These are phyloP conservation scores for Knoxdaviesia proteae DNA, from an alignment of 2,329 filamentous ascomycete genomes.

Conservation along the genomic window DNA sequence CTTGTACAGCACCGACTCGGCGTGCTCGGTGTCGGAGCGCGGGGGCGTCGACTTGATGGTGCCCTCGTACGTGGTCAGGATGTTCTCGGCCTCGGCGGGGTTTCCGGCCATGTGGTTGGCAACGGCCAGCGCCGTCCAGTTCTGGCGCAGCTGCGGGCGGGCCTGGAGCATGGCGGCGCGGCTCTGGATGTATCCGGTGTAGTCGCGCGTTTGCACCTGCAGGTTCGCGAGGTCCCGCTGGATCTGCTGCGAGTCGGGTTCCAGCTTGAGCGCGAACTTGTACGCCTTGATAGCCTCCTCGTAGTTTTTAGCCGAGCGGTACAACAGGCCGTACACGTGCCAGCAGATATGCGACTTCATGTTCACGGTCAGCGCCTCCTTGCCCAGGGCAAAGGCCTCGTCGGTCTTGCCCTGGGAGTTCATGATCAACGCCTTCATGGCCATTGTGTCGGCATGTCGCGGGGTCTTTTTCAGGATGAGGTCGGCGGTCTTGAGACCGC, in stretches of 20 bases:
- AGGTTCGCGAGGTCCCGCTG: slow-evolving; percentile 82
- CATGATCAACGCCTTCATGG: slow-evolving; percentile 96
- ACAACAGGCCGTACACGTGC: slow-evolving; percentile 94
- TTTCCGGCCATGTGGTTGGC: slow-evolving; percentile 84
- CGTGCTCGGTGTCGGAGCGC: slow-evolving; percentile 71
- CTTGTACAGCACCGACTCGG: slow-evolving; percentile 86
- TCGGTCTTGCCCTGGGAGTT: slow-evolving; percentile 82
- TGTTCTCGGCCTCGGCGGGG: slow-evolving; percentile 68
- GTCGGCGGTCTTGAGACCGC: slow-evolving; percentile 81
- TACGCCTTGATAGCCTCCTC: slow-evolving; percentile 99
- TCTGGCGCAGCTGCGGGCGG: slow-evolving; percentile 63
- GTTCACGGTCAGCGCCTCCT: slow-evolving; percentile 78
- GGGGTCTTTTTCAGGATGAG: slow-evolving; percentile 89
- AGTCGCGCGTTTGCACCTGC: slow-evolving; percentile 93
- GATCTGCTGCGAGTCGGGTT: slow-evolving; percentile 88
- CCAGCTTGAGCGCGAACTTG: slow-evolving; percentile 79
- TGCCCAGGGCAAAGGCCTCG: slow-evolving; percentile 84
- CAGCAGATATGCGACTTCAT: slow-evolving; percentile 99
- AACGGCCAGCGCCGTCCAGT: slow-evolving; percentile 93
- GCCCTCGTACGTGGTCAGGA: slow-evolving; percentile 79
- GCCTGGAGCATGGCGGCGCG: slow-evolving; percentile 72
- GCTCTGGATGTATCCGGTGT: slow-evolving; percentile 79
- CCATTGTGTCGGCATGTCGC: slow-evolving; percentile 93
- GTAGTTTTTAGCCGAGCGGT: slow-evolving; percentile 88
- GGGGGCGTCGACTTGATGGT: slow-evolving; percentile 67